Evolutionary conservation across 331 rosid genomes (phyloP).

Genomic region (Malus hybrid): DNA sequence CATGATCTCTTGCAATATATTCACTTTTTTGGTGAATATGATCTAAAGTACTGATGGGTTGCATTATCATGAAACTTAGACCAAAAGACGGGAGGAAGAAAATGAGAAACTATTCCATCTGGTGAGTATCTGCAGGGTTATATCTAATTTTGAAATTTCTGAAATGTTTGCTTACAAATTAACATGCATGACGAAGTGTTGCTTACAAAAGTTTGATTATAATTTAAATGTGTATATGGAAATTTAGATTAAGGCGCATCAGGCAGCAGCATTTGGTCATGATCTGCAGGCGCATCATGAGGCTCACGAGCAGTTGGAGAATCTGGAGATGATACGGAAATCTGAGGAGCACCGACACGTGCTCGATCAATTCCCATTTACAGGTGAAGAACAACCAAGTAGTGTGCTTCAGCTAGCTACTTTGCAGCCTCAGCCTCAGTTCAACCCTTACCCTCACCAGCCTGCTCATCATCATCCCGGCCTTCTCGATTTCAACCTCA

Average conservation of each 20-base stretch:
- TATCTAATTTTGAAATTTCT: neutral
- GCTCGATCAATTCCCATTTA: conserved; percentile 41
- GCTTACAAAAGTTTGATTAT: neutral
- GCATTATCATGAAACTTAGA: conserved; percentile 18
- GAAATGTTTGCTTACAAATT: neutral
- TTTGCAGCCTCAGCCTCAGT: conserved; percentile 24
- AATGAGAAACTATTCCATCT: conserved; percentile 40
- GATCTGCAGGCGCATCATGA: neutral
- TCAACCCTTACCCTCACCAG: conserved; percentile 35
- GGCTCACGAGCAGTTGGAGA: neutral
- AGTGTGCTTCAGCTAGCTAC: conserved; percentile 57
- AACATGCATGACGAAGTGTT: neutral
- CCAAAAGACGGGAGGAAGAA: conserved; percentile 48
- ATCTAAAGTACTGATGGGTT: neutral
- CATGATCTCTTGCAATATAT: neutral
- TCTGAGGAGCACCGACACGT: conserved; percentile 10
- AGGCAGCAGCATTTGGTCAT: conserved; percentile 7
- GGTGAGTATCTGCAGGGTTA: conserved; percentile 26
- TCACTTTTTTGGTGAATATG: neutral
- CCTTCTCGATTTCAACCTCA: conserved; percentile 26
- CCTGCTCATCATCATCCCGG: conserved; percentile 41
- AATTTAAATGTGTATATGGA: no score
- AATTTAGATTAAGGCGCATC: conserved; percentile 20
- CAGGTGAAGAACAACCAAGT: conserved; percentile 36
- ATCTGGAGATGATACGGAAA: conserved; percentile 16